Evolutionary conservation across 2,329 filamentous ascomycete genomes (phyloP), one percentile per base, ranked within the genome.

Genomic region (Trichoderma atroviride): DNA sequence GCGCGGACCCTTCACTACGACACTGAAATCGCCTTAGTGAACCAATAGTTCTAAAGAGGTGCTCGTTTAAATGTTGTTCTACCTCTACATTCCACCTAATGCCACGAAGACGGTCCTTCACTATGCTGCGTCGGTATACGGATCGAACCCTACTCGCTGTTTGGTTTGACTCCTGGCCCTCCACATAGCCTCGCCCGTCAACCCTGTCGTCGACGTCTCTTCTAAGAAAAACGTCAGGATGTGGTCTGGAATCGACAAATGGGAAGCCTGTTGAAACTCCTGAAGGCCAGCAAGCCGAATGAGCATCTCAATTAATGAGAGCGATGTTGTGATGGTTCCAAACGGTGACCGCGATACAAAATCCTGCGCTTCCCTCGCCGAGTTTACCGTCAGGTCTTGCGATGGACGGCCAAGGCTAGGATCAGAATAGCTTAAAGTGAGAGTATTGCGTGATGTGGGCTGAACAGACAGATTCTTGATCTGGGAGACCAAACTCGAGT

Each of bases 201-300:
- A 71, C 0, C 86, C 84, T 5, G 84, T 86, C 2, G 84, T 85
- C 7, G 86, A 87, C 2, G 84, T 84, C 69, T 88, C 85, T 70
- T 88, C 86, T 19, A 97, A 84, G 81, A 97, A 97, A 81, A 97
- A 96, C 64, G 91, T 93, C 52, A 97, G 84, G 2, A 97, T 88
- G 74, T 97, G 92, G 77, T 97, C 94, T 1, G 92, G 92, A 71
- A 97, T 96, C 7, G 93, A 88, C n/a, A 97, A 86, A 75, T 97
- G 94, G 0, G 92, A 94, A 52, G 89, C 87, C 83, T 97, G 94
- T 77, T 97, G 92, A 78, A 96, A 97, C 81, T 97, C 93, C 77
- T 97, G 94, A 16, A 97, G 87, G 27, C 93, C 93, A 5, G 92
- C 90, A 58, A 97, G 86, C 53, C 95, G 92, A 58, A 97, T 87